Base-by-base conservation (phyloP, 495 filamentous ascomycete genomes). In the Parathielavia hyrcaniae region DNA sequence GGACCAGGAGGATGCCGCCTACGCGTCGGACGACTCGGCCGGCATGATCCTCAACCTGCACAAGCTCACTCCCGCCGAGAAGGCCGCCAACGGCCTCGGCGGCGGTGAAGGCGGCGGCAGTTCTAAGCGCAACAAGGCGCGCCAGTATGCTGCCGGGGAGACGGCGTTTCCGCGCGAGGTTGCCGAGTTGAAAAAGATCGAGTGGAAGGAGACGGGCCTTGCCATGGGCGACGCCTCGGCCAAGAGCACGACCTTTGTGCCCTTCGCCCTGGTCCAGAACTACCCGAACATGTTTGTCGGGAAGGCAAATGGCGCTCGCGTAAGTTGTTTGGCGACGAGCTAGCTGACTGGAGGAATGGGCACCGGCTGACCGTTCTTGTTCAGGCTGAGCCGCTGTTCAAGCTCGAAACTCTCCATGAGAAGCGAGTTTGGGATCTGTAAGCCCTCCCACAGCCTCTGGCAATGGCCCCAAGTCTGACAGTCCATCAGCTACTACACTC, bases 381-480 rank as follows among this genome's bases (percentile, higher is more conserved):
- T 55, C 74, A 85, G 55, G 70, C 72, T 20, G 61, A 50, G 4
- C 84, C 82, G 61, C 85, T 85, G 60, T 83, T 86, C 44, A 69
- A 62, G 0, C 71, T 75, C 11, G 80, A 83, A 32, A 77, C 87
- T 60, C 82, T 83, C 61, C 61, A 78, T 3, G 46, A 62, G 30
- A 56, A 62, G 1, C 75, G 81, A 3, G 57, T 70, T 39, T 95
- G 89, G 90, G 85, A 90, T 57, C 60, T 93, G 89, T 95, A 74
- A 81, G 85, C 81, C 17, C 35, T 22, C 17, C 1, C 20, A 19
- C 26, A 9, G 5, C 16, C n/a, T 14, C 2, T 36, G 8, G 12
- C 14, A 17, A 0, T 26, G 32, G 4, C 35, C 36, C 20, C 4
- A 0, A 46, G 19, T 7, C 40, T 35, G 26, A 40, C 34, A 35